Base-by-base conservation (phyloP, 2,329 filamentous ascomycete species). In the Fusarium ramigenum region DNA sequence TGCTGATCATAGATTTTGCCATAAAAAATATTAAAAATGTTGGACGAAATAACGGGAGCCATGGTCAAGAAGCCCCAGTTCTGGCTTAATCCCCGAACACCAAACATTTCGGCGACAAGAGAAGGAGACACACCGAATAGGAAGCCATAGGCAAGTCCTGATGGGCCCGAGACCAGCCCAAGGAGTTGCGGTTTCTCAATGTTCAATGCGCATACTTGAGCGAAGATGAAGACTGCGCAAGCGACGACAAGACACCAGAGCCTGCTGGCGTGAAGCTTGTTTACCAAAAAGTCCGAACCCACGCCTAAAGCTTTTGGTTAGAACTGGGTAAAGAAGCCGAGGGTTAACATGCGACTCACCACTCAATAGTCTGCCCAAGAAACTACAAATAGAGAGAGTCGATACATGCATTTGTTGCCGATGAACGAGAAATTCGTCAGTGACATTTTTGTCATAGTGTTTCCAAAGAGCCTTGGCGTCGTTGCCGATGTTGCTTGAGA, bases 61-160 rank as follows among this genome's bases (percentile, higher is more conserved):
- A 98, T 85, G 0, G 94, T 98, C 91, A 99, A 97, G 77, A 93
- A 92, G 19, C 96, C 96, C 96, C 96, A 99, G 79, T 98, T 99
- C 79, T 97, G 94, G 62, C 93, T 95, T 52, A 99, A 86, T 4
- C 95, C 96, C 69, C 92, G 89, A 32, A 98, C 93, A 12, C 96
- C 96, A 80, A 99, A 99, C 1, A 93, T 92, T 80, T 98, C 95
- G 11, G 95, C 94, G 15, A 93, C 89, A 23, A 98, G 90, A 18
- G 95, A 95, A 1, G 96, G 96, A 81, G 93, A 97, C 25, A 97
- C 95, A 39, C 96, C 96, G 75, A 98, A 98, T 1, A 98, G 87
- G 73, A 97, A 94, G 5, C 96, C 96, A 80, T 99, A 99, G 4
- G 91, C 95, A 2, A 98, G 85, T 1, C 96, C 96, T 1, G 93